Evolutionary conservation across 2,329 filamentous ascomycete genomes (phyloP).

Genomic region (Hypoxylon sp.): DNA sequence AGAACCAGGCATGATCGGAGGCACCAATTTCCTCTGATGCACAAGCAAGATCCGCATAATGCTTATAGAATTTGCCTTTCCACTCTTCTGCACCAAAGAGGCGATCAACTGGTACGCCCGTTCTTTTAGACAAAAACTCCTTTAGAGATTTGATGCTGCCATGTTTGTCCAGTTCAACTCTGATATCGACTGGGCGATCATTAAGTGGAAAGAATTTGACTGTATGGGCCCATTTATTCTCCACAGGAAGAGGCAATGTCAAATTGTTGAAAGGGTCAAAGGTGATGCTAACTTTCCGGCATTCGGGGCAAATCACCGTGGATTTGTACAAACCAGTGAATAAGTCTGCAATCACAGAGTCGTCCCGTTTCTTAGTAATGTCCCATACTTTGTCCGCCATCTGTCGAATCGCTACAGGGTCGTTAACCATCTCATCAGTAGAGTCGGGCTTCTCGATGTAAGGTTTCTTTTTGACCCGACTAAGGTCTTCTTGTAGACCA

Average conservation of each 20-base stretch:
- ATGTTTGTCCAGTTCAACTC: conserved; percentile 85
- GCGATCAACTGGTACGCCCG: conserved; percentile 73
- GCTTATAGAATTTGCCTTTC: conserved; percentile 86
- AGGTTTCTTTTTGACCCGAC: conserved; percentile 93
- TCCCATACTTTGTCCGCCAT: conserved; percentile 92
- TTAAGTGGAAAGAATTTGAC: conserved; percentile 85
- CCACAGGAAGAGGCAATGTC: conserved; percentile 89
- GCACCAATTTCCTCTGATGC: conserved; percentile 80
- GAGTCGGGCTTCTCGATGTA: conserved; percentile 98
- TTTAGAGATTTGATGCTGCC: conserved; percentile 78
- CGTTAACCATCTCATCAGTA: conserved; percentile 92
- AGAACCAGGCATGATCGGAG: conserved; percentile 77
- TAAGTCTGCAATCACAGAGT: conserved; percentile 94
- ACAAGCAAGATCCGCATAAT: conserved; percentile 77
- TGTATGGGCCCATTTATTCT: conserved; percentile 82
- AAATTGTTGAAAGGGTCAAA: conserved; percentile 98
- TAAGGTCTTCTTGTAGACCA: conserved; percentile 94
- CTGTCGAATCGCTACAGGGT: conserved; percentile 82
- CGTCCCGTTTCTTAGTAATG: conserved; percentile 91
- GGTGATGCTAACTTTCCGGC: conserved; percentile 96
- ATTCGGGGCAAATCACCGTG: conserved; percentile 90
- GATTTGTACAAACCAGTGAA: conserved; percentile 99
- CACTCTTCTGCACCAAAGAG: conserved; percentile 89
- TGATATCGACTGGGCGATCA: conserved; percentile 77
- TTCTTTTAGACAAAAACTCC: conserved; percentile 76